Evolutionary conservation across 192 early-diverging fungal genomes (phyloP), one percentile per base, ranked within the genome.

Genomic region (Spizellomyces sp.): DNA sequence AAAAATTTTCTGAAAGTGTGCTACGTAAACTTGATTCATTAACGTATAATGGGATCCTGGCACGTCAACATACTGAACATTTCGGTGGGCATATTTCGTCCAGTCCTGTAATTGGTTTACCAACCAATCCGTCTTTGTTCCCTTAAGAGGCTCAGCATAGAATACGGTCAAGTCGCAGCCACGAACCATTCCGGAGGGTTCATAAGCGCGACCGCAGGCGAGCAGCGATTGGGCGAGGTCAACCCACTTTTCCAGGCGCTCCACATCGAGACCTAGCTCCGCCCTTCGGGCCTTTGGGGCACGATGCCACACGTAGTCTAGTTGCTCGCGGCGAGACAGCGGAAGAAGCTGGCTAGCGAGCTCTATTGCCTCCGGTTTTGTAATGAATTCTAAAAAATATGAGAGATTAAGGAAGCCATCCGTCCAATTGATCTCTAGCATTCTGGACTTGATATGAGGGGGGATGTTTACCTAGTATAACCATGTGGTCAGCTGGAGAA

Each of bases 381-480:
- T 36, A 58, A 41, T 58, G 22, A 58, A 58, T 36, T 58, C 57
- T 9, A 58, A 41, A 58, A 58, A 58, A 6, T 58, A 58, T 21
- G 22, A 21, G 41, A 58, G 57, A 15, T 58, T 36, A 36, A 36
- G 27, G 27, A 36, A 36, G 27, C 27, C 27, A 36, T 36, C 27
- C 3, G 27, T 36, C 27, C 27, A 36, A 36, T 36, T 36, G 27
- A 36, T 36, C 27, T 36, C 27, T 3, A 36, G 3, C 27, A 36
- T 36, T 36, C 27, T 36, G 27, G 27, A 36, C 27, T 36, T 36
- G 27, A 36, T 36, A 36, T 36, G 27, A 36, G 27, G 27, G 27
- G 27, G 27, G 27, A 36, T 36, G 27, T 36, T 36, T 3, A 36
- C 27, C 41, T 21, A 58, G 57, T 21, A 58, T 36, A 36, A 2